Evolutionary conservation across 352 stramenopile species (phyloP).

Genomic region (Globisporangium rhizosaccharum): DNA sequence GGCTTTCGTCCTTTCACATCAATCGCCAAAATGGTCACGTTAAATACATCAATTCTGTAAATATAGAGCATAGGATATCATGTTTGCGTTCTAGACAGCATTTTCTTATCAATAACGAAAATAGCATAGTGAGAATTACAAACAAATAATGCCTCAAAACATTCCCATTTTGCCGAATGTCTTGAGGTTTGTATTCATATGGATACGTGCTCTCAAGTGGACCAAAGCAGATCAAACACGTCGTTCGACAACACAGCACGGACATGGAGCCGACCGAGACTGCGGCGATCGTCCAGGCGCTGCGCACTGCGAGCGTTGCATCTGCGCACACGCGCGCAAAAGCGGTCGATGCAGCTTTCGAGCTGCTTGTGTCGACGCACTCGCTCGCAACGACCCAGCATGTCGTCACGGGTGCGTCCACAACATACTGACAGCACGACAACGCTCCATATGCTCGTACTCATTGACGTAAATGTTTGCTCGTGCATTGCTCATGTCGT

Average conservation of each 20-base stretch:
- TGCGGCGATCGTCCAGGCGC: conserved; percentile 2
- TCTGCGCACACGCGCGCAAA: not conserved
- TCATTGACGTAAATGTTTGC: not conserved
- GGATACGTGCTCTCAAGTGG: no score
- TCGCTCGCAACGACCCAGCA: conserved; percentile 13
- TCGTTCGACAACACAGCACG: not conserved
- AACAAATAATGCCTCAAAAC: no score
- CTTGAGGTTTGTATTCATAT: no score
- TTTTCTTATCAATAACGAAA: no score
- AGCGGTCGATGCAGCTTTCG: conserved; percentile 8
- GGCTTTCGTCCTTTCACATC: no score
- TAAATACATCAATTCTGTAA: no score
- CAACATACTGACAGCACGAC: not conserved
- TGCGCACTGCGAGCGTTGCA: conserved; percentile 4
- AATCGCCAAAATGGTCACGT: no score
- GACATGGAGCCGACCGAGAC: conserved; percentile 1
- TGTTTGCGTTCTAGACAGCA: no score
- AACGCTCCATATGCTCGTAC: not conserved
- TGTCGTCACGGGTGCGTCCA: conserved; percentile 7
- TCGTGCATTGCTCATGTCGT: not conserved
- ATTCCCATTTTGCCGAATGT: no score
- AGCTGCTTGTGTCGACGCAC: conserved; percentile 5
- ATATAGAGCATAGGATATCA: no score
- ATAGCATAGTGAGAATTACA: no score
- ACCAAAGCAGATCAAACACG: not conserved